phyloP scores from a whole-genome alignment of 257 asterid genomes.

The Penstemon newberryi region DNA sequence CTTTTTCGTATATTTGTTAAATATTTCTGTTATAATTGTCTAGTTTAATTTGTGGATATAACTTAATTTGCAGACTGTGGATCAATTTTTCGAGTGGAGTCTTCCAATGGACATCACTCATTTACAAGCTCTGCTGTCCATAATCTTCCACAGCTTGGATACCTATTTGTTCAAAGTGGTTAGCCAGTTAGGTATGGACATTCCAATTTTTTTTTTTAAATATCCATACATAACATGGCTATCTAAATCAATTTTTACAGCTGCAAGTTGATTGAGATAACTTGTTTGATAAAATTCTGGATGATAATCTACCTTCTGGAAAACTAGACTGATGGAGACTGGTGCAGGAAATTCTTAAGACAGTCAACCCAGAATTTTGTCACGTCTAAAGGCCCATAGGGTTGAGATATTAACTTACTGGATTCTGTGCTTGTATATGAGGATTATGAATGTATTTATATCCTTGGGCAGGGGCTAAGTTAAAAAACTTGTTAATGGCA shows the following conservation, averaged over 20 bases:
- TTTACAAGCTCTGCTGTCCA: conserved; percentile 90
- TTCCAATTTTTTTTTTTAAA: conserved; percentile 13
- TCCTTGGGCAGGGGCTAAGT: not conserved
- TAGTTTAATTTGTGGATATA: conserved; percentile 25
- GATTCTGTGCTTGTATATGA: not conserved
- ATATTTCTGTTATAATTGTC: not conserved
- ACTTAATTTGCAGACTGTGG: conserved; percentile 84
- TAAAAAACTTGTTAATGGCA: not conserved
- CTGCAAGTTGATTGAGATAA: conserved; percentile 20
- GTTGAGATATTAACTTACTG: conserved; percentile 13
- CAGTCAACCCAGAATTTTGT: conserved; percentile 10
- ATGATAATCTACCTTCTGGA: conserved; percentile 6
- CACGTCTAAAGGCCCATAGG: not conserved
- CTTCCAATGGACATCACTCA: conserved; percentile 93
- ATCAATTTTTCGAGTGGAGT: conserved; percentile 82
- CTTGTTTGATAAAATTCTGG: conserved; percentile 2
- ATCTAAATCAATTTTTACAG: conserved; percentile 9
- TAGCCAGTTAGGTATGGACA: conserved; percentile 68
- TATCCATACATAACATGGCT: not conserved
- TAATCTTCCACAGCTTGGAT: conserved; percentile 86
- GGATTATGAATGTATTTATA: conserved; percentile 6
- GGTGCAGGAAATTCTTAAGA: conserved; percentile 18
- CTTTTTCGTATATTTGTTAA: conserved; percentile 11
- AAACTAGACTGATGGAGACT: conserved; percentile 15
- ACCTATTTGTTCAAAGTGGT: conserved; percentile 72